Evolutionary conservation across 306 rosid genomes (phyloP), one percentile per base, ranked within the genome.

Genomic region (Quercus wislizeni): DNA sequence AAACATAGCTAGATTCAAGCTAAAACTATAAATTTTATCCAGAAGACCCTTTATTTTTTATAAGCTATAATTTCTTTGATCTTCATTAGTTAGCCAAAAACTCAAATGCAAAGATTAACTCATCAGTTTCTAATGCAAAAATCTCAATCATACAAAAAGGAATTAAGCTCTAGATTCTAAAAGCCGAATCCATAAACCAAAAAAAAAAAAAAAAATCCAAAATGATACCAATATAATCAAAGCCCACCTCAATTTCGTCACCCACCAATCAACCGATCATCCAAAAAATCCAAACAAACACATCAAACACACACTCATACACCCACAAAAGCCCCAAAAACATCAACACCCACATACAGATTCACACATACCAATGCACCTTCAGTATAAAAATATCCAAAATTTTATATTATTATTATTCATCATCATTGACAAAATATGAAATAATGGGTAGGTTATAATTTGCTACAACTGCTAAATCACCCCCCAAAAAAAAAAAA

Each of bases 301-400:
- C 35, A 73, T 31, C 71, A 54, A 12, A 41, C 15, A 13, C 69
- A 2, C 41, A 27, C n/a, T 25, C 20, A 63, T 19, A 23, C 20
- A 21, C 55, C 30, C 49, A 28, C 12, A 72, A 67, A 56, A 17
- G 46, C 14, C 15, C 1, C 7, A 76, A n/a, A 61, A 51, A 43
- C 23, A 55, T 25, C 61, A 54, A 51, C 18, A 84, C 79, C 84
- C 84, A 68, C 28, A 28, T 3, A 57, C 74, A 77, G 85, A 74
- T 78, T 79, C 82, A 74, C 56, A 80, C 49, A 41, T 55, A 31
- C 69, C 77, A 79, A 81, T 61, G 74, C 79, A 71, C 74, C 35
- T 27, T 68, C 30, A 78, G 57, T 77, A 30, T 33, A 77, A 71
- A 49, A 49, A 49, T 49, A 49, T 10, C 1, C 1, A 49, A 49